Conservation (phyloP, 2,329 filamentous ascomycete genomes). For the Penicillium sumatraense region DNA sequence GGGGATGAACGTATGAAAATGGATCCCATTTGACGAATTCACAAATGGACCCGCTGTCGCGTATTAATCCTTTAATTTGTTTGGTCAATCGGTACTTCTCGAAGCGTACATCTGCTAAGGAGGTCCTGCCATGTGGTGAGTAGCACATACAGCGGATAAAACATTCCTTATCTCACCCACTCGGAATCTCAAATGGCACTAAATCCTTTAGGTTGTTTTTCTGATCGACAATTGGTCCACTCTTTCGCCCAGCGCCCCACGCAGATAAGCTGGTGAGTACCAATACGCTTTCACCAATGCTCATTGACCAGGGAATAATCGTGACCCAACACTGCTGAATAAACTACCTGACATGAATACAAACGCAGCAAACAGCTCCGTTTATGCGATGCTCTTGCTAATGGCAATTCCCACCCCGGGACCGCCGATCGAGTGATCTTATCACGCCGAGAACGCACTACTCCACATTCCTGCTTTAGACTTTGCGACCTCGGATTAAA, state of each 20-base stretch:
- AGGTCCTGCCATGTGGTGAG: not conserved
- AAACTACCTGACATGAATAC: not conserved
- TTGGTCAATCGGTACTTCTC: not conserved
- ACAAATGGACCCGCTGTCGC: not conserved
- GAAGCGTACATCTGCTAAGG: not conserved
- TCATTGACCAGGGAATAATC: not conserved
- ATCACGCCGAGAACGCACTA: not conserved
- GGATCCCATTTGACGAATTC: not conserved
- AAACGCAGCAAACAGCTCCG: not conserved
- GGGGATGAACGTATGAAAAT: not conserved
- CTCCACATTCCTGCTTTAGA: constrained; percentile 4
- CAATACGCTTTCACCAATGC: not conserved
- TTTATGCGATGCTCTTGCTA: constrained; percentile 17
- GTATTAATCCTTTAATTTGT: not conserved
- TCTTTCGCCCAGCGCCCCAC: not conserved
- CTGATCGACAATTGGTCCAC: not conserved
- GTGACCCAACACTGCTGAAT: too few relatives aligned
- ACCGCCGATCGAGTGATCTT: not conserved
- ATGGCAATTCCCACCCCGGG: not conserved
- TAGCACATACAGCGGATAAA: not conserved
- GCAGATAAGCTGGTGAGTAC: not conserved
- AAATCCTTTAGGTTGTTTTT: not conserved
- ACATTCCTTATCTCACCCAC: not conserved
- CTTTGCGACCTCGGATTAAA: not conserved
- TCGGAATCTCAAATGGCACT: not conserved